Evolutionary conservation across 495 filamentous ascomycete species (phyloP).

Genomic region (Pyronema domesticum): DNA sequence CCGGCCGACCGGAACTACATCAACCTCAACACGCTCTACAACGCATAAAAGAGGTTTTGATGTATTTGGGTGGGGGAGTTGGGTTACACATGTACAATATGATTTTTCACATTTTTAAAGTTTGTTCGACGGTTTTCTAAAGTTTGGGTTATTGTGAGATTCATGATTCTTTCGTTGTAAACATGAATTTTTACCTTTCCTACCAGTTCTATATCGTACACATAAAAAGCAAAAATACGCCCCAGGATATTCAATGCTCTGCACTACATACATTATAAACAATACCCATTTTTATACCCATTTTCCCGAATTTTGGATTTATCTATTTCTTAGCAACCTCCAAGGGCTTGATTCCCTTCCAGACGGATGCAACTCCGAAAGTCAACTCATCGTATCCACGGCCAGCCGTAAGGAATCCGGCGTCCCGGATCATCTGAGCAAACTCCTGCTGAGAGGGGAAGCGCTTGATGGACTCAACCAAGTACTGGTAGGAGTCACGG

Average conservation of each 20-base stretch:
- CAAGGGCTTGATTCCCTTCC: slow-evolving; percentile 74
- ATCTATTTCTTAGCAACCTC: slow-evolving; percentile 3
- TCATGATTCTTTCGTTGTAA: background rate
- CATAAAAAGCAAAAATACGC: background rate
- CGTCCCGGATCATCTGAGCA: slow-evolving; percentile 67
- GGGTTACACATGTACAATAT: background rate
- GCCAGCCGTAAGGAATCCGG: slow-evolving; percentile 66
- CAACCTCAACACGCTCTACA: background rate
- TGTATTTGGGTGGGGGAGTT: background rate
- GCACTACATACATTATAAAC: background rate
- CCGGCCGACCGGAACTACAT: background rate
- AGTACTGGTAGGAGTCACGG: slow-evolving; percentile 89
- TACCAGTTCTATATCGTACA: background rate
- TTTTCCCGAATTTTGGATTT: background rate
- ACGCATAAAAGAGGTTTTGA: background rate
- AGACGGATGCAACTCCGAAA: slow-evolving; percentile 81
- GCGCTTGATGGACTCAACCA: slow-evolving; percentile 91
- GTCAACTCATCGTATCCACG: slow-evolving; percentile 75
- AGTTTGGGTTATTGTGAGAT: background rate
- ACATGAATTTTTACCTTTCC: background rate
- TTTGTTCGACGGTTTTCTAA: background rate
- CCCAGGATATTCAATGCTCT: slow-evolving; percentile 2
- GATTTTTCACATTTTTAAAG: background rate
- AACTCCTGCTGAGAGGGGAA: slow-evolving; percentile 80
- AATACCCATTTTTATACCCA: background rate